A percentile compares a stretch with the other conserved stretches of the same genome.
Conservation (phyloP, 2,329 filamentous ascomycete genomes). For the Ophioceras dolichostomum region DNA sequence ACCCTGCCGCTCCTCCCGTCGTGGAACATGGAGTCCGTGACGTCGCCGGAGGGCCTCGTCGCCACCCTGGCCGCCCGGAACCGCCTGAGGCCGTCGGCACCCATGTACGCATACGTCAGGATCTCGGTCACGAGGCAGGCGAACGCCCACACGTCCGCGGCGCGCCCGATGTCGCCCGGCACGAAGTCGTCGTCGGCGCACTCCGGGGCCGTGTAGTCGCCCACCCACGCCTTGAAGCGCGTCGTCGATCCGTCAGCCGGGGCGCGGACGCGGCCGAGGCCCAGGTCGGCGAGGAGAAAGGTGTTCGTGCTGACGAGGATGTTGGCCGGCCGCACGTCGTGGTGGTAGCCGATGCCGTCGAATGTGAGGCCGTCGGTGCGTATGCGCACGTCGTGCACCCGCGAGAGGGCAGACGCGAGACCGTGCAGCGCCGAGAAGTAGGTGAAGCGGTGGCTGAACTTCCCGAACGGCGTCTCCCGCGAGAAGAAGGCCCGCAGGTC, state of each 20-base stretch:
- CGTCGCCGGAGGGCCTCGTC: not conserved
- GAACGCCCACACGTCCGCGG: constrained; percentile 15
- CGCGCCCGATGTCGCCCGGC: constrained; percentile 7
- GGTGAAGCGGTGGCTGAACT: constrained; percentile 4
- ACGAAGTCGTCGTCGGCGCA: constrained; percentile 8
- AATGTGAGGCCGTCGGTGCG: constrained; percentile 7
- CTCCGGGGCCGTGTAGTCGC: constrained; percentile 14
- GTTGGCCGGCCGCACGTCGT: constrained; percentile 16
- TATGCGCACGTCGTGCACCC: constrained; percentile 9
- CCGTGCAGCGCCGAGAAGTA: constrained; percentile 10
- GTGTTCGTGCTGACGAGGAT: constrained; percentile 11
- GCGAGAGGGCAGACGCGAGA: constrained; percentile 12
- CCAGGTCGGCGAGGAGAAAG: constrained; percentile 17
- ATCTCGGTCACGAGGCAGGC: constrained; percentile 15
- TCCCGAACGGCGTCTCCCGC: constrained; percentile 1
- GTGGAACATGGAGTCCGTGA: not conserved
- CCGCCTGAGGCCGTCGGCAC: constrained; percentile 6
- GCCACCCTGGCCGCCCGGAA: constrained; percentile 3
- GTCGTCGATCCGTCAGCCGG: constrained; percentile 6
- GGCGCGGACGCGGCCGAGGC: constrained; percentile 10
- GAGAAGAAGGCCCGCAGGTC: constrained; percentile 9
- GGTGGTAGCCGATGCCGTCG: constrained; percentile 15
- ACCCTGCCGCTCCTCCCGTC: not conserved
- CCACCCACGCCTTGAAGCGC: constrained; percentile 4
- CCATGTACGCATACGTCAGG: constrained; percentile 10